These are phyloP conservation scores for Stephania yunnanensis DNA, from an alignment of 164 flowering plant genomes.

Conservation along the genomic window DNA sequence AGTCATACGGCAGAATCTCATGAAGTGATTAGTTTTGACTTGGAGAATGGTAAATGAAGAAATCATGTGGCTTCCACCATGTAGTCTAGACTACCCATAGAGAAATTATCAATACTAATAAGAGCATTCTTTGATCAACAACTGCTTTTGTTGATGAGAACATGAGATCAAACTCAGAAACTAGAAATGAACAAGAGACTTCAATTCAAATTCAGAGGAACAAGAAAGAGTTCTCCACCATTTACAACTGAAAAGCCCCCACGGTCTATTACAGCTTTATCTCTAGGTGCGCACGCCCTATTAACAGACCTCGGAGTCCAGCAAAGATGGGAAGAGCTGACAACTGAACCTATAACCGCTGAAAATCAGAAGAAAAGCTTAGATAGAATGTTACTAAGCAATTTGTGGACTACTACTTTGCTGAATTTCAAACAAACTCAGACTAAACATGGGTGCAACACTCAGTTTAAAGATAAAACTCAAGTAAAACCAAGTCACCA, in stretches of 20 bases:
- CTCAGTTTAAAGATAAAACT: background rate
- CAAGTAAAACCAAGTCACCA: slow-evolving; percentile 4
- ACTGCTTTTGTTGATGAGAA: background rate
- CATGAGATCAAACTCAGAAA: background rate
- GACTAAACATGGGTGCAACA: slow-evolving; percentile 4
- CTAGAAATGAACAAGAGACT: background rate
- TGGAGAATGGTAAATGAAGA: no score
- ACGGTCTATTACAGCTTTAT: background rate
- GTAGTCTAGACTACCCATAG: background rate
- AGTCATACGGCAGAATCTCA: no score
- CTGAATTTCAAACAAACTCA: background rate
- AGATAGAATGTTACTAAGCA: background rate
- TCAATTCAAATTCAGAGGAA: background rate
- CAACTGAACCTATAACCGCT: background rate
- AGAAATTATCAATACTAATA: background rate
- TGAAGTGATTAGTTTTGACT: no score
- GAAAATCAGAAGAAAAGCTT: background rate
- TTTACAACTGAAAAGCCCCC: background rate
- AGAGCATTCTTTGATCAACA: background rate
- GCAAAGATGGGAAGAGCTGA: background rate
- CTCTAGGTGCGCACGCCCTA: background rate
- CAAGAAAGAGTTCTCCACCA: background rate
- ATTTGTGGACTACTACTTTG: background rate
- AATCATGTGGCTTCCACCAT: no score
- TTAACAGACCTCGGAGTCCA: background rate